Evolutionary conservation across 1,284 basidiomycete species (phyloP).

Genomic region (Amanita bisporigera): DNA sequence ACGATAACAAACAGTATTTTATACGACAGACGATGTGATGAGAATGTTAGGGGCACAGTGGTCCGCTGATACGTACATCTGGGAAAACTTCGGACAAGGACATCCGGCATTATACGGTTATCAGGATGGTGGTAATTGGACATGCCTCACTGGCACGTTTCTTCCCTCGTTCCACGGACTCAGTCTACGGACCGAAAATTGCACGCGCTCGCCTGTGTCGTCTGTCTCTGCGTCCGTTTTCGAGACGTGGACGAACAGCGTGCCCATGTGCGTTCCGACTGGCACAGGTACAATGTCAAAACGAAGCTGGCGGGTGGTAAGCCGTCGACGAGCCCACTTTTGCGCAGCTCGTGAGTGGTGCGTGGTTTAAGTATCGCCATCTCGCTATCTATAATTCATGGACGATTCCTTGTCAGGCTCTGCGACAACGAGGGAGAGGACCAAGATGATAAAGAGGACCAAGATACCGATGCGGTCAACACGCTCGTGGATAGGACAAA

Average conservation of each 20-base stretch:
- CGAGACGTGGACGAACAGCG: slow-evolving; percentile 83
- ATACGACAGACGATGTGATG: too few relatives aligned
- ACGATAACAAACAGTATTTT: too few relatives aligned
- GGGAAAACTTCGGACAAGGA: too few relatives aligned
- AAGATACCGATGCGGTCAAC: slow-evolving; percentile 63
- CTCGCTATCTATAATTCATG: slow-evolving; percentile 36
- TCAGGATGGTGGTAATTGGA: too few relatives aligned
- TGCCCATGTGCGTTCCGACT: slow-evolving; percentile 91
- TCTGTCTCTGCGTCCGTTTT: slow-evolving; percentile 78
- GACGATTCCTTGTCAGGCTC: slow-evolving; percentile 92
- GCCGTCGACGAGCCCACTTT: slow-evolving; percentile 77
- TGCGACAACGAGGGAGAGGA: slow-evolving; percentile 58
- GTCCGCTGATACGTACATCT: too few relatives aligned
- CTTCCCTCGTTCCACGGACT: slow-evolving; percentile 67
- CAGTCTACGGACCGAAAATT: slow-evolving; percentile 34
- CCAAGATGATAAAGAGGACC: slow-evolving; percentile 33
- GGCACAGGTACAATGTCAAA: slow-evolving; percentile 99
- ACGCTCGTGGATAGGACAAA: slow-evolving; percentile 70
- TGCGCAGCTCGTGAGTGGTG: slow-evolving; percentile 79
- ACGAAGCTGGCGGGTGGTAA: slow-evolving; percentile 65
- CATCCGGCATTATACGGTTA: too few relatives aligned
- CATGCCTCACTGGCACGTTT: slow-evolving; percentile 50
- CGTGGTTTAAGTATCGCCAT: slow-evolving; percentile 7
- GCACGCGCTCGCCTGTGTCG: slow-evolving; percentile 68
- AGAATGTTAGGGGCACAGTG: too few relatives aligned